phyloP scores from a whole-genome alignment of 163 green algal species.

The Scenedesmus sp. region DNA sequence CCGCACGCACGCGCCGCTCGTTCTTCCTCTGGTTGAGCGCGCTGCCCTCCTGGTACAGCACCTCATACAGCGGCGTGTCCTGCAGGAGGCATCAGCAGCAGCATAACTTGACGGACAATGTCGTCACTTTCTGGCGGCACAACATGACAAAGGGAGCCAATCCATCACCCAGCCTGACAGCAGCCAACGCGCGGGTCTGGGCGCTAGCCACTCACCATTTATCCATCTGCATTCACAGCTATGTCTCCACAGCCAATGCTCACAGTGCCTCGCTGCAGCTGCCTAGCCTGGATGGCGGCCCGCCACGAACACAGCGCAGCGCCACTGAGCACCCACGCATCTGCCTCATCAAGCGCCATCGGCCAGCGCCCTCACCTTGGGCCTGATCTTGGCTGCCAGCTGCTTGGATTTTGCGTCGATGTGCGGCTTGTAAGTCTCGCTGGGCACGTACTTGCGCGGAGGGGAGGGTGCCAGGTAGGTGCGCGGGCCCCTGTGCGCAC shows the following conservation, averaged over 20 bases:
- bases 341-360: background rate
- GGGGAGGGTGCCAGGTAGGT: conserved; percentile 79
- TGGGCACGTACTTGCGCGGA: conserved; percentile 57
- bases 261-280: no score
- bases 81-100: conserved; percentile 23
- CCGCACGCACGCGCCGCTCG: conserved; percentile 58
- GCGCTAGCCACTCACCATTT: no score
- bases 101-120: background rate
- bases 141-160: background rate
- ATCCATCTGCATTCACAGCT: no score
- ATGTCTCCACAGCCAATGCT: no score
- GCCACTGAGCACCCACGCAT: background rate
- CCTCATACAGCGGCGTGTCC: conserved; percentile 54
- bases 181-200: no score
- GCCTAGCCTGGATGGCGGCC: no score
- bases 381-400: conserved; percentile 64
- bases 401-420: conserved; percentile 69
- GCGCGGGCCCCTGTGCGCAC: conserved; percentile 58
- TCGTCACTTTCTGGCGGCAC: background rate
- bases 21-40: conserved; percentile 59
- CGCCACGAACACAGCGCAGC: no score
- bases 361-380: conserved; percentile 46
- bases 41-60: conserved; percentile 61
- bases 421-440: conserved; percentile 67
- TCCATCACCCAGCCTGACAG: no score